These are phyloP conservation scores for Artemisia argyi DNA, from an alignment of 129 eudicot genomes.

Conservation along the genomic window DNA sequence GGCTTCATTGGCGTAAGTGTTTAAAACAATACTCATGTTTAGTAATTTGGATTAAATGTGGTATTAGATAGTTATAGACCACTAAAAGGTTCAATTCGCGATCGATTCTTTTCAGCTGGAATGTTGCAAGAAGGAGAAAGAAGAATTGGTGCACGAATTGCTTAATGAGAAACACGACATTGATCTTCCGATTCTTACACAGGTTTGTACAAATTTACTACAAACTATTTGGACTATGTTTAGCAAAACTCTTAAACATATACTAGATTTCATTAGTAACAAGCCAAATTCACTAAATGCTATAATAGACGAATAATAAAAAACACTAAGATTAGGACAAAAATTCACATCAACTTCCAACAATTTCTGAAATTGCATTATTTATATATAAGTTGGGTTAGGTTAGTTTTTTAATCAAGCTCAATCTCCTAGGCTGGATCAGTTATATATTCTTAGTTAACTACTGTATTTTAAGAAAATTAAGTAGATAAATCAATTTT, in stretches of 20 bases:
- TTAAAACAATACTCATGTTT: not conserved
- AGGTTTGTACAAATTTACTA: conserved; percentile 34
- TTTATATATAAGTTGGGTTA: not conserved
- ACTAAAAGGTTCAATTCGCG: not conserved
- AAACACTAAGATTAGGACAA: not conserved
- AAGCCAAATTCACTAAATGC: not conserved
- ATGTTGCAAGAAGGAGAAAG: conserved; percentile 42
- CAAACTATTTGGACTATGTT: not conserved
- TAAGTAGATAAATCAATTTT: too few species aligned
- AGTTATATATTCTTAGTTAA: not conserved
- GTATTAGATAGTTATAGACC: too few species aligned
- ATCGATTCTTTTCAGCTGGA: conserved; percentile 14
- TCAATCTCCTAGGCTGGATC: not conserved
- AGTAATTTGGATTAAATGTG: too few species aligned
- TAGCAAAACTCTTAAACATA: too few species aligned
- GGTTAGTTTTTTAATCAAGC: not conserved
- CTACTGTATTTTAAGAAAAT: too few species aligned
- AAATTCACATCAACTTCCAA: not conserved
- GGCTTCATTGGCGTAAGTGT: conserved; percentile 53
- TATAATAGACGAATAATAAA: not conserved
- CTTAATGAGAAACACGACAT: conserved; percentile 28
- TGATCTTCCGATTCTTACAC: conserved; percentile 35
- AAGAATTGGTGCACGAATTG: conserved; percentile 50
- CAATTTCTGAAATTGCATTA: not conserved
- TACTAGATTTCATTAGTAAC: too few species aligned